Percentiles rank a stretch among this genome's conserved stretches.
Evolutionary conservation across 768 basidiomycete genomes (phyloP).

Genomic region (Xerocomellus amylosporus): DNA sequence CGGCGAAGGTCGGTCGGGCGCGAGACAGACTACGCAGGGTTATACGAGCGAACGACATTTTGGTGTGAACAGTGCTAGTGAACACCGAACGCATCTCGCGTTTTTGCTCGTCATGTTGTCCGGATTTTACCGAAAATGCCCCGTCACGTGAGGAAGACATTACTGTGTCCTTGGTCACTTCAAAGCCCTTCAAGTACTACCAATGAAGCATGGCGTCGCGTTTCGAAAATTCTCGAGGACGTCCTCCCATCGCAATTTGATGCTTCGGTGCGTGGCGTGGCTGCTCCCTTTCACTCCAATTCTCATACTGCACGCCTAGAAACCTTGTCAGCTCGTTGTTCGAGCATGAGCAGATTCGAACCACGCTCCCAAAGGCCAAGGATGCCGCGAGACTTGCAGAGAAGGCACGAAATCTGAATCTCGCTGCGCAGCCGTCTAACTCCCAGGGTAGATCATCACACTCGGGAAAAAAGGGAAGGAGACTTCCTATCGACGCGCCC

Average conservation of each 20-base stretch:
- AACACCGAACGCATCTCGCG: constrained; percentile 17
- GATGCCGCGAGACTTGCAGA: constrained; percentile 90
- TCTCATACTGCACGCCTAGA: constrained; percentile 39
- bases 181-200: constrained; percentile 4
- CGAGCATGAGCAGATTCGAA: constrained; percentile 93
- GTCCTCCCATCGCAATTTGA: constrained; percentile 87
- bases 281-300: neutral
- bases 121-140: constrained; percentile 28
- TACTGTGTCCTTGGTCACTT: no score
- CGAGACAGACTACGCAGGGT: constrained; percentile 32
- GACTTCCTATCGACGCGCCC: constrained; percentile 66
- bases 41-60: constrained; percentile 36
- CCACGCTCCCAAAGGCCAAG: constrained; percentile 92
- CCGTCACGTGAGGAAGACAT: neutral
- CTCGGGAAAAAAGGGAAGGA: constrained; percentile 83
- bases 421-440: constrained; percentile 1
- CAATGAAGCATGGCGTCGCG: constrained; percentile 93
- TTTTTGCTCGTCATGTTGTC: neutral
- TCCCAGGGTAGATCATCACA: constrained; percentile 69
- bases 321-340: constrained; percentile 93
- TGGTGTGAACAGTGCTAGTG: no score
- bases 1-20: constrained; percentile 26
- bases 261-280: constrained; percentile 67
- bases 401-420: constrained; percentile 51
- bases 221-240: constrained; percentile 91